A percentile compares a stretch with the other conserved stretches of the same genome.
These are phyloP conservation scores for Blastosporella zonata DNA, from an alignment of 1,284 basidiomycete species.

Conservation along the genomic window DNA sequence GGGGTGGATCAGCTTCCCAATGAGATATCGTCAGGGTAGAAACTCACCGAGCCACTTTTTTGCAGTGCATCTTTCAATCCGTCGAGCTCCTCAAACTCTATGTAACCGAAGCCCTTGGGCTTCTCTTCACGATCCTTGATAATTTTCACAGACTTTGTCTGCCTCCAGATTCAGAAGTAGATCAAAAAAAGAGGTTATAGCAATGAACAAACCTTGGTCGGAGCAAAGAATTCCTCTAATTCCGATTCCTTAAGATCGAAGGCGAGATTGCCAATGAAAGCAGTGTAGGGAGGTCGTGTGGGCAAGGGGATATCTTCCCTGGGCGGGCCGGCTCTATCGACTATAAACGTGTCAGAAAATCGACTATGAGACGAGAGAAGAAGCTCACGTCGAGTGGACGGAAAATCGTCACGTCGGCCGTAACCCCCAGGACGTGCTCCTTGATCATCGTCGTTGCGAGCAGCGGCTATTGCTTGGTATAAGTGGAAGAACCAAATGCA, in stretches of 20 bases:
- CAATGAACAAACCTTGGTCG: conserved; percentile 49
- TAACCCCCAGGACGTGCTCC: conserved; percentile 41
- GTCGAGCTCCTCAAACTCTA: conserved; percentile 87
- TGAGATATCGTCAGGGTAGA: background rate
- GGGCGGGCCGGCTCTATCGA: conserved; percentile 58
- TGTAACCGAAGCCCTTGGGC: conserved; percentile 97
- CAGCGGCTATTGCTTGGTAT: conserved; percentile 48
- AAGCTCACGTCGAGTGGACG: conserved; percentile 54
- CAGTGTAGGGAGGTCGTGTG: conserved; percentile 93
- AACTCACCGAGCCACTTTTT: conserved; percentile 61
- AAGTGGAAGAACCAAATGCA: conserved; percentile 16
- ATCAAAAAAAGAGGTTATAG: conserved; percentile 4
- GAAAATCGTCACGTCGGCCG: conserved; percentile 55
- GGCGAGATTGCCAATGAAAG: conserved; percentile 92
- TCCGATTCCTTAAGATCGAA: conserved; percentile 90
- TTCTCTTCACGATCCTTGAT: conserved; percentile 90
- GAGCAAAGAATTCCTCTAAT: conserved; percentile 77
- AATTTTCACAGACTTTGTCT: conserved; percentile 87
- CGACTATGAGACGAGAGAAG: conserved; percentile 4
- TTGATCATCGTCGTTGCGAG: conserved; percentile 56
- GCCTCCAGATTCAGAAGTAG: conserved; percentile 10
- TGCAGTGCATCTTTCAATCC: conserved; percentile 80
- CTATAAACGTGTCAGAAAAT: conserved; percentile 34
- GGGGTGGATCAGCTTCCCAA: conserved; percentile 7
- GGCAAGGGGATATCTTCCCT: conserved; percentile 94